A percentile compares a stretch with the other conserved stretches of the same genome.
phyloP scores from a whole-genome alignment of 2,329 filamentous ascomycete species.

The Cytospora chrysosperma region DNA sequence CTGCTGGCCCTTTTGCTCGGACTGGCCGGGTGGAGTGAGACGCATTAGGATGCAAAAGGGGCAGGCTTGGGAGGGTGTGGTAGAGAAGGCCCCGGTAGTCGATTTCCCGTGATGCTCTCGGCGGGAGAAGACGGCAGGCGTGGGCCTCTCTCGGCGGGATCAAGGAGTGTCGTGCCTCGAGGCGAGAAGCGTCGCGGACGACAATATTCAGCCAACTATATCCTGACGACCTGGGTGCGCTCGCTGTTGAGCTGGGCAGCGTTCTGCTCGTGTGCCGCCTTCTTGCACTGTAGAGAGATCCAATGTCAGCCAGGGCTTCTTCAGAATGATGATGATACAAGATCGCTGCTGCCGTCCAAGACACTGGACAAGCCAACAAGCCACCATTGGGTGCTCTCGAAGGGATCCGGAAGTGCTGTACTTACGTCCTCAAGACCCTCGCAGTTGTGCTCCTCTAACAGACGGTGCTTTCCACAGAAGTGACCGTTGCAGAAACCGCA shows the following conservation, averaged over 20 bases:
- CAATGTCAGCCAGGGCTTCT: constrained; percentile 5
- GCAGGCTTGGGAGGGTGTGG: not conserved
- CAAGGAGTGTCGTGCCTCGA: not conserved
- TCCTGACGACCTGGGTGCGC: constrained; percentile 86
- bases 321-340: constrained; percentile 1
- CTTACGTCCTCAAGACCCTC: constrained; percentile 83
- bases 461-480: constrained; percentile 91
- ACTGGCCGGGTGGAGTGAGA: not conserved
- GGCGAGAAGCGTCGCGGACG: not conserved
- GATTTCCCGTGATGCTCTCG: not conserved
- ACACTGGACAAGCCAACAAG: constrained; percentile 41
- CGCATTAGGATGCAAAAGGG: not conserved
- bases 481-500: constrained; percentile 93
- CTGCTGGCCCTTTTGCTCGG: not conserved
- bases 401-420: constrained; percentile 26
- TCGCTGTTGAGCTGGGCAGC: constrained; percentile 89
- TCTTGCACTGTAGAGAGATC: constrained; percentile 71
- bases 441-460: constrained; percentile 94
- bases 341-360: constrained; percentile 32
- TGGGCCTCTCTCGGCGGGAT: not conserved
- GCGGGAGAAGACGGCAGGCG: not conserved
- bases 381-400: constrained; percentile 38
- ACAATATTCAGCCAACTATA: not conserved
- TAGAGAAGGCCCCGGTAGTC: not conserved
- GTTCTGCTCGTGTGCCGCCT: constrained; percentile 93